phyloP scores from a whole-genome alignment of 2,329 filamentous ascomycete species.

The Diaporthe ampelina region DNA sequence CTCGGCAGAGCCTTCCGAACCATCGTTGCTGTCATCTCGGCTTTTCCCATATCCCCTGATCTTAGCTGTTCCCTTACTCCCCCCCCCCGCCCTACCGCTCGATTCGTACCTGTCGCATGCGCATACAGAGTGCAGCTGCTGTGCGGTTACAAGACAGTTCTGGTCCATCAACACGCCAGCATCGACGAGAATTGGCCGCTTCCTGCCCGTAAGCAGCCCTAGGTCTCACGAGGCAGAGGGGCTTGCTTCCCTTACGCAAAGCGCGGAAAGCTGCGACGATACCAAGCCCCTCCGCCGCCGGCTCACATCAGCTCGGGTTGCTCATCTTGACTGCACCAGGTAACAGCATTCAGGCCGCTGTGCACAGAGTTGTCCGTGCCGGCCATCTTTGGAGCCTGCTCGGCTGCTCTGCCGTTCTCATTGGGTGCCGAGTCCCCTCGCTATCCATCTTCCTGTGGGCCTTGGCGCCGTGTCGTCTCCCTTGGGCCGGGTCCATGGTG shows the following conservation, averaged over 20 bases:
- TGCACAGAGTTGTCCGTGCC: neutral
- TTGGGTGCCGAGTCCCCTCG: neutral
- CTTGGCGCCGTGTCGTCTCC: constrained; percentile 33
- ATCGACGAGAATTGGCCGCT: neutral
- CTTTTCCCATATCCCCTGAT: neutral
- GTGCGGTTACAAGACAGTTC: neutral
- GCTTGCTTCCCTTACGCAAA: neutral
- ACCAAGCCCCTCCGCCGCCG: constrained; percentile 23
- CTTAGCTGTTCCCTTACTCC: neutral
- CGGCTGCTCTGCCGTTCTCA: neutral
- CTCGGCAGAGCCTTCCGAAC: constrained; percentile 25
- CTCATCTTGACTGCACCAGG: neutral
- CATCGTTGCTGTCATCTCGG: neutral
- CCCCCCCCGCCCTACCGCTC: neutral
- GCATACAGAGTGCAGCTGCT: neutral
- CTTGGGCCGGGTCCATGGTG: constrained; percentile 31
- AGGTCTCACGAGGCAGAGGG: neutral
- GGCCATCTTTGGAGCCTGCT: neutral
- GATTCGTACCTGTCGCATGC: neutral
- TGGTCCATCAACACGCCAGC: neutral
- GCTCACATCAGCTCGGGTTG: neutral
- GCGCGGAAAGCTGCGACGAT: constrained; percentile 2
- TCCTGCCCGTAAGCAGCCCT: neutral
- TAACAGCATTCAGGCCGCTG: neutral
- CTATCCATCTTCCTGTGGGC: constrained; percentile 6